phyloP scores from a whole-genome alignment of 1,284 basidiomycete species.

The Mycosarcoma maydis region DNA sequence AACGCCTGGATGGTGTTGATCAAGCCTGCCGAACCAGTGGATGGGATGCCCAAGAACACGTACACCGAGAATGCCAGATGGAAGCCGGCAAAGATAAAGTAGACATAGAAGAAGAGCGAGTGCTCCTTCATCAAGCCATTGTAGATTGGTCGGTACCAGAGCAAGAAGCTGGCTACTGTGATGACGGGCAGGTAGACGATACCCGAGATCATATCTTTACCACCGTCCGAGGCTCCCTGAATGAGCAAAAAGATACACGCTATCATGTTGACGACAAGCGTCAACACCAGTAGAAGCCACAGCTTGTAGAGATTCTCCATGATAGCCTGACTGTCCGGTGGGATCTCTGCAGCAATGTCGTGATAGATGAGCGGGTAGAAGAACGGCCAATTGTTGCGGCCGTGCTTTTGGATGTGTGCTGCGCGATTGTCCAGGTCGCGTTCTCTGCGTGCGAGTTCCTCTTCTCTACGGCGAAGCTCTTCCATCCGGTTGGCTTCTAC shows the following conservation, averaged over 20 bases:
- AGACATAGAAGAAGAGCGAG: constrained; percentile 70
- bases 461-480: constrained; percentile 78
- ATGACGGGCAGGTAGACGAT: constrained; percentile 86
- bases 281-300: constrained; percentile 71
- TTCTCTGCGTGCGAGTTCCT: constrained; percentile 81
- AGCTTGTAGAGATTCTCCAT: constrained; percentile 76
- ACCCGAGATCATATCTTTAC: constrained; percentile 76
- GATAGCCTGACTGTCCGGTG: constrained; percentile 79
- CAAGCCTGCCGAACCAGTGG: constrained; percentile 92
- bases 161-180: constrained; percentile 80
- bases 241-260: constrained; percentile 87
- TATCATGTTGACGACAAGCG: constrained; percentile 87
- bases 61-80: constrained; percentile 84
- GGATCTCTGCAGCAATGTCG: constrained; percentile 87
- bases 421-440: constrained; percentile 72
- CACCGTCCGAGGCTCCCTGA: constrained; percentile 79
- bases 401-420: constrained; percentile 80
- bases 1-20: constrained; percentile 82
- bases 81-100: constrained; percentile 77
- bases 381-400: constrained; percentile 88
- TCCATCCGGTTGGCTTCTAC: constrained; percentile 71
- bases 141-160: constrained; percentile 89
- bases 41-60: constrained; percentile 68
- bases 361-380: constrained; percentile 95
- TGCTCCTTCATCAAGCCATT: constrained; percentile 93